Conservation (phyloP, 2,329 filamentous ascomycete genomes). For the Neonectria sp. region DNA sequence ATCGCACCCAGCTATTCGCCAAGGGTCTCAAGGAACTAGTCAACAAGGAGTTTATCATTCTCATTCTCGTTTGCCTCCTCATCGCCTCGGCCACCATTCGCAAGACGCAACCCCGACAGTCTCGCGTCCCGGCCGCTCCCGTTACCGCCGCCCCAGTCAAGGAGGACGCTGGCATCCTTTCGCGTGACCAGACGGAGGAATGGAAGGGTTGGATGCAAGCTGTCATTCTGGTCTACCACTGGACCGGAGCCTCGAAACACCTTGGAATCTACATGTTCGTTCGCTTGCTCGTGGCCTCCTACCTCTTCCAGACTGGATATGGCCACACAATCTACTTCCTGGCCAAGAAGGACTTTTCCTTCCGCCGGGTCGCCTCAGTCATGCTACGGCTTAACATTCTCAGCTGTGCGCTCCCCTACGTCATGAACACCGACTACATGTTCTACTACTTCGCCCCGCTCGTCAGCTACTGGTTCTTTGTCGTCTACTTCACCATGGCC, state of each 20-base stretch:
- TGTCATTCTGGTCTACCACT: conserved; percentile 68
- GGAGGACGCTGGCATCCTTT: conserved; percentile 44
- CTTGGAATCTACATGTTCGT: conserved; percentile 69
- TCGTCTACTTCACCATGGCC: conserved; percentile 68
- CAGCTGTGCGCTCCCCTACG: conserved; percentile 65
- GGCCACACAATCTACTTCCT: conserved; percentile 74
- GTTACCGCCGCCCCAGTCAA: conserved; percentile 9
- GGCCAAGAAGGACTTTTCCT: conserved; percentile 69
- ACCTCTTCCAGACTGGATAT: conserved; percentile 75
- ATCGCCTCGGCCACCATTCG: conserved; percentile 37
- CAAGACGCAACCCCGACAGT: conserved; percentile 32
- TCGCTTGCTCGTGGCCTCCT: conserved; percentile 68
- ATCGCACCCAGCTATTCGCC: conserved; percentile 48
- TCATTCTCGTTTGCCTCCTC: conserved; percentile 31
- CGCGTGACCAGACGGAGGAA: conserved; percentile 72
- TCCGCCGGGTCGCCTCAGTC: conserved; percentile 65
- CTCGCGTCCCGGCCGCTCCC: conserved; percentile 32
- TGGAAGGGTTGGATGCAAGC: conserved; percentile 78
- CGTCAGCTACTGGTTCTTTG: conserved; percentile 73
- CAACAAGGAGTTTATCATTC: conserved; percentile 34
- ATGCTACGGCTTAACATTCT: conserved; percentile 72
- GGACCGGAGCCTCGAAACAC: conserved; percentile 63
- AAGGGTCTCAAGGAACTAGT: conserved; percentile 48
- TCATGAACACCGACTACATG: conserved; percentile 68
- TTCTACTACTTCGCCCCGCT: conserved; percentile 72